Evolutionary conservation across 2,329 filamentous ascomycete genomes (phyloP).

Genomic region (Mollisia scopiformis): DNA sequence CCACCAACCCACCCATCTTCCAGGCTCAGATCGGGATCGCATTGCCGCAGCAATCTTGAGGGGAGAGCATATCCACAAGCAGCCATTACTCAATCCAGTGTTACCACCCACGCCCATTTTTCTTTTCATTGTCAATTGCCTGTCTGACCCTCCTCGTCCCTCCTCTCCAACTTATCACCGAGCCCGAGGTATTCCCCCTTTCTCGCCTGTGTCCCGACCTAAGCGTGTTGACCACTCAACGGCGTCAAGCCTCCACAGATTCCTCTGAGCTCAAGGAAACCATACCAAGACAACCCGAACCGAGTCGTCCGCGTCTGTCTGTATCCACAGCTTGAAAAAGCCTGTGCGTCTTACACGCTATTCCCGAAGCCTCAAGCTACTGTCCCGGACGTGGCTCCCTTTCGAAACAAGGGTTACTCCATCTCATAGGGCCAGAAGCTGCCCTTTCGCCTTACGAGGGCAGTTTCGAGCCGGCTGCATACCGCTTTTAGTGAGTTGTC

Average conservation of each 20-base stretch:
- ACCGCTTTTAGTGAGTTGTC: constrained; percentile 9
- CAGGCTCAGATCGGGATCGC: neutral
- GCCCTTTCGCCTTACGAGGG: neutral
- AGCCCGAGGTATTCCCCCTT: neutral
- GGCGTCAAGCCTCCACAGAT: neutral
- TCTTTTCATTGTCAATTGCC: neutral
- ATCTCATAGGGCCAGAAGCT: neutral
- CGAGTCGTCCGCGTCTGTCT: neutral
- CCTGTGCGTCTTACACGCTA: constrained; percentile 3
- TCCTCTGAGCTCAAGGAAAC: neutral
- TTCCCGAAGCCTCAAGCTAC: constrained; percentile 4
- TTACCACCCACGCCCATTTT: too few relatives aligned
- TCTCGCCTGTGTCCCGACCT: neutral
- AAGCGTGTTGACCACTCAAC: neutral
- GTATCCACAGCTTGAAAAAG: neutral
- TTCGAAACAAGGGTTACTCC: neutral
- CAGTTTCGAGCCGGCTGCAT: constrained; percentile 2
- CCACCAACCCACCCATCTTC: too few relatives aligned
- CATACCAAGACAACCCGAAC: neutral
- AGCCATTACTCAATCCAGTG: neutral
- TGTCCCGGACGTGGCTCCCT: neutral
- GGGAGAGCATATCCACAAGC: neutral
- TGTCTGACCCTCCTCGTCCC: neutral
- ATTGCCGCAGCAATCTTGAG: neutral
- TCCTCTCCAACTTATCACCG: neutral